phyloP scores from a whole-genome alignment of 345 rosid genomes.

The Raphanus raphanistrum region DNA sequence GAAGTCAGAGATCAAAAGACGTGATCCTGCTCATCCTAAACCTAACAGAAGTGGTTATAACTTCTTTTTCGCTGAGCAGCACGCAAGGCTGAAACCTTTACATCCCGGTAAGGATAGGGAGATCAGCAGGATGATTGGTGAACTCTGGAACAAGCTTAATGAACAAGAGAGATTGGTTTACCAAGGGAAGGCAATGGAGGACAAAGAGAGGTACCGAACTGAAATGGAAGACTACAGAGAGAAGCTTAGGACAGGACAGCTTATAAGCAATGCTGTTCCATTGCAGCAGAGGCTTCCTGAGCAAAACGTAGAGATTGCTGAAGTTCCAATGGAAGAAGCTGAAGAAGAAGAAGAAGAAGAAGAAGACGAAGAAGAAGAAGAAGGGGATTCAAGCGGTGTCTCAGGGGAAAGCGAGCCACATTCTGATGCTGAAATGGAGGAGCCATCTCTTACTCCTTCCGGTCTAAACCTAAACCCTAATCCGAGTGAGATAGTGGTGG shows the following conservation, averaged over 20 bases:
- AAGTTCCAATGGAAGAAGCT: slow-evolving; percentile 39
- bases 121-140: slow-evolving; percentile 92
- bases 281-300: slow-evolving; percentile 68
- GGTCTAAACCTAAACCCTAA: slow-evolving; percentile 25
- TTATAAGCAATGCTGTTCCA: slow-evolving; percentile 66
- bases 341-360: no score
- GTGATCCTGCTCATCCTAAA: slow-evolving; percentile 94
- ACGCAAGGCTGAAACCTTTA: slow-evolving; percentile 82
- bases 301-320: slow-evolving; percentile 47
- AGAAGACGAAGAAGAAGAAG: slow-evolving; percentile 39
- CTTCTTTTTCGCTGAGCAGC: slow-evolving; percentile 96
- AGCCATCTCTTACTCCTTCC: slow-evolving; percentile 5
- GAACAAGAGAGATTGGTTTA: slow-evolving; percentile 62
- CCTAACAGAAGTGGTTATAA: slow-evolving; percentile 95
- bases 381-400: slow-evolving; percentile 46
- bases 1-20: slow-evolving; percentile 81
- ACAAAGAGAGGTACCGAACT: slow-evolving; percentile 80
- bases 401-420: slow-evolving; percentile 51
- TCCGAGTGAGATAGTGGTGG: slow-evolving; percentile 8
- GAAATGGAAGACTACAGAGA: slow-evolving; percentile 91
- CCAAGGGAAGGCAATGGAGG: slow-evolving; percentile 78
- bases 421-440: slow-evolving; percentile 23
- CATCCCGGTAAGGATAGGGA: slow-evolving; percentile 96
- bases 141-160: slow-evolving; percentile 75
- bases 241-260: slow-evolving; percentile 56